These are phyloP conservation scores for Globisporangium uncinulatum DNA, from an alignment of 352 stramenopile genomes.

Conservation along the genomic window DNA sequence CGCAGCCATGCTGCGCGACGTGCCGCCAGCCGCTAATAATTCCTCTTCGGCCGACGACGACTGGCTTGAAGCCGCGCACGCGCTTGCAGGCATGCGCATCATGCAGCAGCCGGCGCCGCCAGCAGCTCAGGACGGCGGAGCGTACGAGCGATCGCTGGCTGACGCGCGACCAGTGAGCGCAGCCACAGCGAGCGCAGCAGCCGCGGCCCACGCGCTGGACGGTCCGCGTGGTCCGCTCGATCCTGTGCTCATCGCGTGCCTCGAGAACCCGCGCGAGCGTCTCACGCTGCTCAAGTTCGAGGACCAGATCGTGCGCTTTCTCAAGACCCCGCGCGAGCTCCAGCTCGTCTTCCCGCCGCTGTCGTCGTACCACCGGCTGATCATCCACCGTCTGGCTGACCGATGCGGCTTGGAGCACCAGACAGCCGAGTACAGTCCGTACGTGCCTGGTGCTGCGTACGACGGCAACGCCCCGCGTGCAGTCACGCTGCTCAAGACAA, in stretches of 20 bases:
- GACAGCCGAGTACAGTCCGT: conserved; percentile 65
- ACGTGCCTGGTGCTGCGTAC: conserved; percentile 23
- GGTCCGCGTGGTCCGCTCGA: conserved; percentile 50
- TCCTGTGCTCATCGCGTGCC: conserved; percentile 64
- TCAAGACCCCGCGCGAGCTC: conserved; percentile 50
- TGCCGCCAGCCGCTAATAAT: conserved; percentile 6
- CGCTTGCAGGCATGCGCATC: conserved; percentile 35
- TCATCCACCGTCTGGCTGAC: conserved; percentile 91
- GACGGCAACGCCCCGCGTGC: conserved; percentile 67
- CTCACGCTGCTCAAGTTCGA: conserved; percentile 84
- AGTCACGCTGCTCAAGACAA: conserved; percentile 88
- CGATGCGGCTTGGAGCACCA: conserved; percentile 90
- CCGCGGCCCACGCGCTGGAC: conserved; percentile 13
- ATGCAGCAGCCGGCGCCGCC: conserved; percentile 27
- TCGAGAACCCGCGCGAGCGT: conserved; percentile 78
- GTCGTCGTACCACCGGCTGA: conserved; percentile 85
- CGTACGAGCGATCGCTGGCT: conserved; percentile 27
- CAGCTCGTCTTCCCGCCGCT: conserved; percentile 78
- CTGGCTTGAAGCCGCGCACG: conserved; percentile 15
- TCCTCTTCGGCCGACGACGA: conserved; percentile 1
- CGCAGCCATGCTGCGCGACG: not conserved
- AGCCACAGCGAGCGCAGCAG: conserved; percentile 46
- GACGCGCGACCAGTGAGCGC: conserved; percentile 39
- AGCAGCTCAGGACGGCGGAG: conserved; percentile 35
- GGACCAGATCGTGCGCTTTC: conserved; percentile 83